Evolutionary conservation across 192 early-diverging fungal genomes (phyloP).

Genomic region (Coemansia sp.): DNA sequence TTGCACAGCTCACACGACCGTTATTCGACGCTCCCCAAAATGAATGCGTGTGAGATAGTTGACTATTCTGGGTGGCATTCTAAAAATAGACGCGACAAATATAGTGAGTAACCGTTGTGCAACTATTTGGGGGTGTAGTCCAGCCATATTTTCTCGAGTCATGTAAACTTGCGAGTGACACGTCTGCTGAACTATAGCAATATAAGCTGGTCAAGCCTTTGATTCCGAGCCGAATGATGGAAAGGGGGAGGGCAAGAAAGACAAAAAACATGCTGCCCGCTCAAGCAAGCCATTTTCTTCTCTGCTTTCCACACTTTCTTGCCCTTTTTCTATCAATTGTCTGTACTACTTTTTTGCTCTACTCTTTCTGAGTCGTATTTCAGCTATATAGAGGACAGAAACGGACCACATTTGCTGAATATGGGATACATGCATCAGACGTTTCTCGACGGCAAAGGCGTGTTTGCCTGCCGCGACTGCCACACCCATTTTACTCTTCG

Average conservation of each 20-base stretch:
- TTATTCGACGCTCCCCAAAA: not conserved
- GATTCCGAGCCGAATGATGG: not conserved
- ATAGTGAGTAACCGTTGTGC: not conserved
- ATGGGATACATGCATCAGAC: constrained; percentile 56
- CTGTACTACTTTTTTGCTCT: not conserved
- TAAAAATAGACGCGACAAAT: not conserved
- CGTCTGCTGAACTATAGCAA: not conserved
- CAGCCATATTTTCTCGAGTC: not conserved
- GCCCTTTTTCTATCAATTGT: not conserved
- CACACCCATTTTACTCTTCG: constrained; percentile 44
- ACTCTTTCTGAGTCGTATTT: not conserved
- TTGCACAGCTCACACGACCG: not conserved
- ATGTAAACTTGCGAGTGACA: not conserved
- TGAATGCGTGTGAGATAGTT: not conserved
- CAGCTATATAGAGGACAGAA: too few species aligned
- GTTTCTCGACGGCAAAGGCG: constrained; percentile 33
- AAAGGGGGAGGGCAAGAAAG: not conserved
- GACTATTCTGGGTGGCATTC: not conserved
- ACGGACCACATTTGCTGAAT: not conserved
- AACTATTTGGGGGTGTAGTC: too few species aligned
- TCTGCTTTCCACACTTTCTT: not conserved
- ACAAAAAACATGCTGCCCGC: not conserved
- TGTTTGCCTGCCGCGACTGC: constrained; percentile 48
- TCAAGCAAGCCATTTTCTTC: not conserved
- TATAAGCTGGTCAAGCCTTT: not conserved